phyloP scores from a whole-genome alignment of 2,329 filamentous ascomycete species.

The Pseudocercospora eumusae region DNA sequence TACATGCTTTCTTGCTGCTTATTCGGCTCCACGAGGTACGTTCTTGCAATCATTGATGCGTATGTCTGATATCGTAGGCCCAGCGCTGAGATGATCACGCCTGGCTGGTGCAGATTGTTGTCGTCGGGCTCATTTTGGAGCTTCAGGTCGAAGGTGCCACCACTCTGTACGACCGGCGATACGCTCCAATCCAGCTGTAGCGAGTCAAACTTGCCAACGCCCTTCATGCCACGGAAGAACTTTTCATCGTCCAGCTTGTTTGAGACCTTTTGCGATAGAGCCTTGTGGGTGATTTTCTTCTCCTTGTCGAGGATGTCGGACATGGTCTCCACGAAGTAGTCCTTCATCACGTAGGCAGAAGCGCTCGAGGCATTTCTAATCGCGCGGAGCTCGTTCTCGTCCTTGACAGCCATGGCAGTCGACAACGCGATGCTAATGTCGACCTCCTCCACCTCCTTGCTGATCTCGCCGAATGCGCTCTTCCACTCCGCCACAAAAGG shows the following conservation, averaged over 20 bases:
- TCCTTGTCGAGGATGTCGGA: slow-evolving; percentile 92
- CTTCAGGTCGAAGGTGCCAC: slow-evolving; percentile 89
- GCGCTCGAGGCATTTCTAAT: slow-evolving; percentile 94
- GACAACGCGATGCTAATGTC: slow-evolving; percentile 84
- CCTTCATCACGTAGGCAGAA: slow-evolving; percentile 90
- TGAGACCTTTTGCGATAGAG: slow-evolving; percentile 81
- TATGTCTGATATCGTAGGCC: slow-evolving; percentile 96
- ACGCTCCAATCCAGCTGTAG: slow-evolving; percentile 92
- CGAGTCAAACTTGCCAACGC: slow-evolving; percentile 83
- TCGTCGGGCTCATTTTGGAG: slow-evolving; percentile 77
- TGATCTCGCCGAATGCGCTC: slow-evolving; percentile 72
- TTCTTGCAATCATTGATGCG: slow-evolving; percentile 86
- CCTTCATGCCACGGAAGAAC: slow-evolving; percentile 85
- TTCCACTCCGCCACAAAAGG: slow-evolving; percentile 98
- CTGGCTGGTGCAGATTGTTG: slow-evolving; percentile 73
- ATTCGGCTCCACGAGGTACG: slow-evolving; percentile 95
- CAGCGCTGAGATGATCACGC: slow-evolving; percentile 89
- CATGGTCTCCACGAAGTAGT: slow-evolving; percentile 98
- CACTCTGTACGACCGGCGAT: slow-evolving; percentile 82
- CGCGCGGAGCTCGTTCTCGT: slow-evolving; percentile 87
- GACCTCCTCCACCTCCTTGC: slow-evolving; percentile 83
- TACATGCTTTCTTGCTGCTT: slow-evolving; percentile 95
- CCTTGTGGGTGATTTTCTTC: slow-evolving; percentile 92
- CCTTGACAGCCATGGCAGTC: slow-evolving; percentile 85
- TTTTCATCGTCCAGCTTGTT: slow-evolving; percentile 90